phyloP scores from a whole-genome alignment of 2,329 filamentous ascomycete genomes.

The Paracorniculantispora psalliotae region DNA sequence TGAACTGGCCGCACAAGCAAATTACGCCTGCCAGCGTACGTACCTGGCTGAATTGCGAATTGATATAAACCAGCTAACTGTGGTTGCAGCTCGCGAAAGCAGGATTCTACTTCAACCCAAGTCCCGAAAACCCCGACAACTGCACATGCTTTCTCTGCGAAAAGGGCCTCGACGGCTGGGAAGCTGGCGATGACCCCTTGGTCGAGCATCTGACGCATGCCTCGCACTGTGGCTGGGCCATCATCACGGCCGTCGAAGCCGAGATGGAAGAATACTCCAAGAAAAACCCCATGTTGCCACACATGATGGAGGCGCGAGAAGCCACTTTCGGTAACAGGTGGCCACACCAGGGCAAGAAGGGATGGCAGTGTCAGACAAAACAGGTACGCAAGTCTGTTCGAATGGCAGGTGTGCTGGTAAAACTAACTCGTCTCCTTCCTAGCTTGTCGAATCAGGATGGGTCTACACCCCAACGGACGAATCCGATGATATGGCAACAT shows the following conservation, averaged over 20 bases:
- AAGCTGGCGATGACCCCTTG: conserved; percentile 76
- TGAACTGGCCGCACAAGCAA: conserved; percentile 69
- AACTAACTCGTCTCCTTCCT: conserved; percentile 14
- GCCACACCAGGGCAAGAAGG: conserved; percentile 84
- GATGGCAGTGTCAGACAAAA: conserved; percentile 84
- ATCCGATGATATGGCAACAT: conserved; percentile 84
- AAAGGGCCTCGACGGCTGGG: conserved; percentile 86
- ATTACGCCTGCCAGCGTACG: conserved; percentile 29
- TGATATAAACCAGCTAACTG: conserved; percentile 19
- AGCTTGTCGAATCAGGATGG: conserved; percentile 92
- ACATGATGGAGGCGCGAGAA: conserved; percentile 71
- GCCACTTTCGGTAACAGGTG: conserved; percentile 80
- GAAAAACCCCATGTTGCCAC: conserved; percentile 67
- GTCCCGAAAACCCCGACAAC: conserved; percentile 73
- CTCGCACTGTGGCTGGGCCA: conserved; percentile 79
- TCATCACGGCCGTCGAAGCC: conserved; percentile 59
- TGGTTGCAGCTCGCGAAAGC: conserved; percentile 70
- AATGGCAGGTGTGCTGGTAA: background rate
- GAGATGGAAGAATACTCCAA: conserved; percentile 57
- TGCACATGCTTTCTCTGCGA: conserved; percentile 83
- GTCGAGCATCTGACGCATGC: conserved; percentile 82
- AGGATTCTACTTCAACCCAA: conserved; percentile 85
- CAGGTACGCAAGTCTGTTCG: conserved; percentile 52
- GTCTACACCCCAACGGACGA: conserved; percentile 82
- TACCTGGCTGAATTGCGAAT: background rate